Evolutionary conservation across 805 yeast genomes (phyloP).

Genomic region (Sungouiozyma intestinalis): DNA sequence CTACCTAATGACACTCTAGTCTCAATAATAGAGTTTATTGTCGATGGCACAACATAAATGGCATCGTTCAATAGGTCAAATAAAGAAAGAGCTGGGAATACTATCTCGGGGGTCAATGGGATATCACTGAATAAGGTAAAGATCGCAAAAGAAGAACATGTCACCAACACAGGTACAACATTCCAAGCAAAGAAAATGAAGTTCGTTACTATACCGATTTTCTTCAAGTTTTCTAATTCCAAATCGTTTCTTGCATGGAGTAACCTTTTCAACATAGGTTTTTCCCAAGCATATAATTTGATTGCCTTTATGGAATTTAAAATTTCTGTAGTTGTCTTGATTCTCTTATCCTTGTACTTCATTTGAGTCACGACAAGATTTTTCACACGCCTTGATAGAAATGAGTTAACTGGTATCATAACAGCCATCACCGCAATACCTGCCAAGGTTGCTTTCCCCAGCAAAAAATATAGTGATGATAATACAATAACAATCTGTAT

Average conservation of each 20-base stretch:
- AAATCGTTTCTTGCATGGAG: slow-evolving; percentile 44
- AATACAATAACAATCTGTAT: slow-evolving; percentile 44
- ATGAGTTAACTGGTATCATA: slow-evolving; percentile 49
- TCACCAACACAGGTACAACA: slow-evolving; percentile 54
- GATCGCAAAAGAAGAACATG: slow-evolving; percentile 48
- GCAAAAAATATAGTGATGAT: slow-evolving; percentile 40
- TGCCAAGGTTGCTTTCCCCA: slow-evolving; percentile 50
- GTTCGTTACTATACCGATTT: slow-evolving; percentile 39
- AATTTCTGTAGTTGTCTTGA: slow-evolving; percentile 49
- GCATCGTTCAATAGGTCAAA: slow-evolving; percentile 51
- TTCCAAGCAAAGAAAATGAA: slow-evolving; percentile 47
- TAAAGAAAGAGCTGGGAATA: slow-evolving; percentile 57
- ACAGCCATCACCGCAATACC: slow-evolving; percentile 44
- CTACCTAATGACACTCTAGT: slow-evolving; percentile 49
- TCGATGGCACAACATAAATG: slow-evolving; percentile 46
- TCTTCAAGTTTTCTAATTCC: slow-evolving; percentile 43
- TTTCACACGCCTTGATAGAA: slow-evolving; percentile 37
- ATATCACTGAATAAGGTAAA: slow-evolving; percentile 36
- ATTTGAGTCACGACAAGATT: slow-evolving; percentile 43
- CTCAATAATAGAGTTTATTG: slow-evolving; percentile 48
- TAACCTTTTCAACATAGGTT: slow-evolving; percentile 46
- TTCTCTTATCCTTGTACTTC: slow-evolving; percentile 52
- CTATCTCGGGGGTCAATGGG: slow-evolving; percentile 57
- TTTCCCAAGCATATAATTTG: slow-evolving; percentile 63
- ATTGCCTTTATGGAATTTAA: slow-evolving; percentile 51